phyloP scores from a whole-genome alignment of 78 protist genomes.

The Monosiga brevicollis region DNA sequence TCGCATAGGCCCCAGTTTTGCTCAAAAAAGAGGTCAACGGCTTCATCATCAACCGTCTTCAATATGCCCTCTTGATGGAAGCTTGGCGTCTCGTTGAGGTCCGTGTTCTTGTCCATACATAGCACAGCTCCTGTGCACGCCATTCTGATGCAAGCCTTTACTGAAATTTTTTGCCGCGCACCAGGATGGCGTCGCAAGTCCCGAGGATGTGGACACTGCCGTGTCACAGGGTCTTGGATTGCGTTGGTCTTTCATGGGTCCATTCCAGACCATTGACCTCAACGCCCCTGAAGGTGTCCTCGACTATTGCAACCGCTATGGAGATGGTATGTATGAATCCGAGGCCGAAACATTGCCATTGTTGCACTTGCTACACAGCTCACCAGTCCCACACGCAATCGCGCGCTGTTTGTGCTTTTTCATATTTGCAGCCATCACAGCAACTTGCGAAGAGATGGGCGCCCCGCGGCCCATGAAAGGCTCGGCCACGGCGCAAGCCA shows the following conservation, averaged over 20 bases:
- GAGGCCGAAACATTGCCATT: too few species aligned
- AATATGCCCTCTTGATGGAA: slow-evolving; percentile 3
- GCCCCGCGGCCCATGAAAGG: background rate
- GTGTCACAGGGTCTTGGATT: slow-evolving; percentile 19
- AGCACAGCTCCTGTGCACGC: too few species aligned
- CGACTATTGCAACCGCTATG: slow-evolving; percentile 16
- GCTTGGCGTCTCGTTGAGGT: background rate
- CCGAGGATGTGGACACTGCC: background rate
- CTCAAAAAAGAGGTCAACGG: background rate
- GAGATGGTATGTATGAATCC: background rate
- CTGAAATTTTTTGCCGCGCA: too few species aligned
- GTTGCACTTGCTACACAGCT: background rate
- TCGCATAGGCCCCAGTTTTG: background rate
- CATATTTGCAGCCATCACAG: background rate
- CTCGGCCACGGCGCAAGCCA: background rate
- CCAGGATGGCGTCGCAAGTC: background rate
- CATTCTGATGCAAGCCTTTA: too few species aligned
- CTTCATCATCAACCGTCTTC: slow-evolving; percentile 1
- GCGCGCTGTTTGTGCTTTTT: background rate
- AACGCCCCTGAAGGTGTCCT: slow-evolving; percentile 28
- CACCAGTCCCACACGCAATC: background rate
- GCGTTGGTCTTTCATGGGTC: slow-evolving; percentile 45
- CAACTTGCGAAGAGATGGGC: background rate
- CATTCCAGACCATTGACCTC: slow-evolving; percentile 33
- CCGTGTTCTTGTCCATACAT: too few species aligned